A percentile compares a stretch with the other conserved stretches of the same genome.
phyloP scores from a whole-genome alignment of 169 alveolate genomes.

The Plasmodium coatneyi region DNA sequence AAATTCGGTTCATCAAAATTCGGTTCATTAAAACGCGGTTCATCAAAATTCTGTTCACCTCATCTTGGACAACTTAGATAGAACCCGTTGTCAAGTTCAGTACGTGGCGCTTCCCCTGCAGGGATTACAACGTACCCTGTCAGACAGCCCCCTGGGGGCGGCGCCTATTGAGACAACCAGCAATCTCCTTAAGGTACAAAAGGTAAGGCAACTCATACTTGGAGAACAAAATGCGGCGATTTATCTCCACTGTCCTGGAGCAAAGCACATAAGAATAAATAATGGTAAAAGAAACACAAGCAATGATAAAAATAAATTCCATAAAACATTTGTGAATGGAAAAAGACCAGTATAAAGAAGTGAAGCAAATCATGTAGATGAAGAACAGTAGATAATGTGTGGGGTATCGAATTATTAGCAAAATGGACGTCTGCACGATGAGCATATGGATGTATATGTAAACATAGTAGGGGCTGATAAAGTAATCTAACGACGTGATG shows the following conservation, averaged over 20 bases:
- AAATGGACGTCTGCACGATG: slow-evolving; percentile 51
- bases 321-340: slow-evolving; percentile 47
- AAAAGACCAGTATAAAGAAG: slow-evolving; percentile 45
- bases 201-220: slow-evolving; percentile 82
- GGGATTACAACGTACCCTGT: too few relatives aligned
- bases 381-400: slow-evolving; percentile 59
- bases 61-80: not conserved
- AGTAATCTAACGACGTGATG: slow-evolving; percentile 46
- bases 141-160: not conserved
- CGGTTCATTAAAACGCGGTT: not conserved
- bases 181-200: slow-evolving; percentile 79
- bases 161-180: slow-evolving; percentile 9
- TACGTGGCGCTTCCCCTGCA: not conserved
- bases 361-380: slow-evolving; percentile 21
- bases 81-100: not conserved
- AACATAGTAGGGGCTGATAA: slow-evolving; percentile 39
- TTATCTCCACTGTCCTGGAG: slow-evolving; percentile 77
- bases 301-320: slow-evolving; percentile 62
- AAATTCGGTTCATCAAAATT: not conserved
- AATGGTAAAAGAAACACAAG: slow-evolving; percentile 63
- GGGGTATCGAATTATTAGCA: slow-evolving; percentile 65
- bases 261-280: slow-evolving; percentile 76
- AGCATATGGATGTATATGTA: slow-evolving; percentile 66
- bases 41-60: not conserved
- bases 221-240: slow-evolving; percentile 80